A percentile compares a stretch with the other conserved stretches of the same genome.
These are phyloP conservation scores for Leccinum subtestaceum DNA, from an alignment of 768 basidiomycete genomes.

Conservation along the genomic window DNA sequence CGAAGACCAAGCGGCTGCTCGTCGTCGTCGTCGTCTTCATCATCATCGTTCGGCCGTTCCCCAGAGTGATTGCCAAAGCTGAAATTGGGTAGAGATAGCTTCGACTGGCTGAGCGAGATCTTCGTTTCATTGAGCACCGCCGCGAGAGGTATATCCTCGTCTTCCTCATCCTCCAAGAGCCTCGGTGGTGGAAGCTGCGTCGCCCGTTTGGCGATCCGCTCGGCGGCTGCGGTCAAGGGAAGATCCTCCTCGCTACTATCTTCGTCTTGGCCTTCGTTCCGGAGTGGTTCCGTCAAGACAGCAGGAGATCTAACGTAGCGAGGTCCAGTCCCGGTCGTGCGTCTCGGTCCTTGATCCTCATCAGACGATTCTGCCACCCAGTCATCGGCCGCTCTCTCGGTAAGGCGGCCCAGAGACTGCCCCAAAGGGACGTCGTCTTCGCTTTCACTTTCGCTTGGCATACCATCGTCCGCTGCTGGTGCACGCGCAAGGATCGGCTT, in stretches of 20 bases:
- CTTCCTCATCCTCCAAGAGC: conserved; percentile 45
- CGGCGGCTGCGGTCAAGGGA: conserved; percentile 66
- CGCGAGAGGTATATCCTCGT: conserved; percentile 63
- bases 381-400: conserved; percentile 26
- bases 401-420: conserved; percentile 12
- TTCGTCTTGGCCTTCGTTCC: conserved; percentile 31
- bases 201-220: conserved; percentile 50
- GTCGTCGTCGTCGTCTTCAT: conserved; percentile 54
- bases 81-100: conserved; percentile 43
- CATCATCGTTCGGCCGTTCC: conserved; percentile 15
- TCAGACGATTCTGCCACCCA: conserved; percentile 66
- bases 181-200: conserved; percentile 26
- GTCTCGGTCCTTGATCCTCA: conserved; percentile 51
- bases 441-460: conserved; percentile 52
- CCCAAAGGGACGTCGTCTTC: conserved; percentile 37
- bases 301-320: conserved; percentile 35
- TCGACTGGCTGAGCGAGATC: conserved; percentile 41
- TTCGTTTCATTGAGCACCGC: conserved; percentile 50
- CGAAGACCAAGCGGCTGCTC: conserved; percentile 71
- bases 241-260: conserved; percentile 82
- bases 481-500: conserved; percentile 32
- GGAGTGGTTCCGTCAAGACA: neutral
- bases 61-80: conserved; percentile 37
- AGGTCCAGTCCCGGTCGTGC: conserved; percentile 57
- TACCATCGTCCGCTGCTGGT: conserved; percentile 36